Percentiles rank a stretch among this genome's conserved stretches.
These are phyloP conservation scores for Coemansia furcata DNA, from an alignment of 192 early-diverging fungal species.

Conservation along the genomic window DNA sequence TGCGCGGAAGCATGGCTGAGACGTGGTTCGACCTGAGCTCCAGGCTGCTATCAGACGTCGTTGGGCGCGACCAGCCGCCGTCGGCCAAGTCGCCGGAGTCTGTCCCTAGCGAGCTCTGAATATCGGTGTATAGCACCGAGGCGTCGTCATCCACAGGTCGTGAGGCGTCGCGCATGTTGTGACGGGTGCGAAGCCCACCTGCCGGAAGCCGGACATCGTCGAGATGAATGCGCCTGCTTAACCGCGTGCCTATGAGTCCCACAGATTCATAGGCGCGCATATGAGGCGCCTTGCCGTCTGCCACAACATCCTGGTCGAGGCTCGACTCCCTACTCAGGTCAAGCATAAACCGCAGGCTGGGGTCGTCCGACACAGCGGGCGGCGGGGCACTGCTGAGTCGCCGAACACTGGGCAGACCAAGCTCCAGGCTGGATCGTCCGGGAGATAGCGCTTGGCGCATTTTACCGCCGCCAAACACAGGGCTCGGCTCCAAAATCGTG, in stretches of 20 bases:
- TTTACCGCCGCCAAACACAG: background rate
- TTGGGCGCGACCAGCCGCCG: slow-evolving; percentile 37
- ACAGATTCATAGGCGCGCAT: background rate
- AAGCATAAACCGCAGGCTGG: slow-evolving; percentile 28
- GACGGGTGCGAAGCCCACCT: slow-evolving; percentile 39
- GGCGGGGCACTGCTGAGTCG: slow-evolving; percentile 10
- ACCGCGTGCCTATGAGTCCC: background rate
- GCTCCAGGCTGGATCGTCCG: background rate
- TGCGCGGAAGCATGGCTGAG: slow-evolving; percentile 43
- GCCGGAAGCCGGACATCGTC: slow-evolving; percentile 39
- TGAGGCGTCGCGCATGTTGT: background rate
- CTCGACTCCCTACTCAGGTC: slow-evolving; percentile 31
- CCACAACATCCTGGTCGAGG: slow-evolving; percentile 15
- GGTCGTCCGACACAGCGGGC: slow-evolving; percentile 6
- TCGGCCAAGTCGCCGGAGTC: background rate
- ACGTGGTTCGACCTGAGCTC: slow-evolving; percentile 32
- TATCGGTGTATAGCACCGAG: background rate
- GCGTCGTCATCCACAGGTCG: background rate
- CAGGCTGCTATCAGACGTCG: slow-evolving; percentile 25
- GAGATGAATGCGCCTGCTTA: slow-evolving; percentile 35
- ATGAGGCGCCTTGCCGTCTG: background rate
- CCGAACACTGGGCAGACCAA: slow-evolving; percentile 4
- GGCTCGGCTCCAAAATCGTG: background rate
- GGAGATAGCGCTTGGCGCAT: slow-evolving; percentile 5
- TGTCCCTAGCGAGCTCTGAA: background rate